Base-by-base conservation (phyloP, 768 basidiomycete species). In the Phlebiopsis gigantea region DNA sequence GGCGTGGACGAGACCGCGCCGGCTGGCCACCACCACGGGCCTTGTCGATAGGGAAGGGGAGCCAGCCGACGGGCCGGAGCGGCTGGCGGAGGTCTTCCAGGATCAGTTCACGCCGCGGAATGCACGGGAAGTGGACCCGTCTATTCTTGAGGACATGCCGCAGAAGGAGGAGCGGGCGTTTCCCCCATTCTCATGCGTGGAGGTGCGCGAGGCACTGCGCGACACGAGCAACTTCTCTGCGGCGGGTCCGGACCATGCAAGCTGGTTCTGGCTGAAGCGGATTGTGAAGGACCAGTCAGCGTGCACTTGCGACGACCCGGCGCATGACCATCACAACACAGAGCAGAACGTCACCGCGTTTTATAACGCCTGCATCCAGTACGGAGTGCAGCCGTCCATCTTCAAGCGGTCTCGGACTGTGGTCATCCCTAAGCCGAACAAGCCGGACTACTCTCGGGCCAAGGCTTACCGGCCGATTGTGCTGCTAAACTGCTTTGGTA, bases 391-490 rank as follows among this genome's bases (percentile, higher is more conserved):
- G 7, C 31, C 31, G 7, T 7, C 31, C 31, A 22, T 46, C 24
- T 68, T 62, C 53, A 60, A 57, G 44, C 9, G 15, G 2, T 54
- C 59, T 1, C 47, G 56, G 9, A 61, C 65, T 0, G 59, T 69
- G 0, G 54, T 65, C 24, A 57, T 69, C 21, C 60, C 63, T 2
- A 69, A 69, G 54, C 66, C 64, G 0, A 47, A 60, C 24, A 64
- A 64, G 49, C 51, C 55, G 2, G 65, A 65, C 54, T 64, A 67
- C 46, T 28, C 56, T 1, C 34, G 51, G 1, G 55, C 65, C 2
- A 67, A 66, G 49, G 61, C 66, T 1, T 69, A 66, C 56, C 61
- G 65, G 39, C 66, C 61, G 0, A 68, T 69, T 43, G 61, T 63
- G 1, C 63, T 69, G 0, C 57, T 67, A 14, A 57, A 63, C 43